These are phyloP conservation scores for Physocladia obscura DNA, from an alignment of 192 early-diverging fungal species.

Conservation along the genomic window DNA sequence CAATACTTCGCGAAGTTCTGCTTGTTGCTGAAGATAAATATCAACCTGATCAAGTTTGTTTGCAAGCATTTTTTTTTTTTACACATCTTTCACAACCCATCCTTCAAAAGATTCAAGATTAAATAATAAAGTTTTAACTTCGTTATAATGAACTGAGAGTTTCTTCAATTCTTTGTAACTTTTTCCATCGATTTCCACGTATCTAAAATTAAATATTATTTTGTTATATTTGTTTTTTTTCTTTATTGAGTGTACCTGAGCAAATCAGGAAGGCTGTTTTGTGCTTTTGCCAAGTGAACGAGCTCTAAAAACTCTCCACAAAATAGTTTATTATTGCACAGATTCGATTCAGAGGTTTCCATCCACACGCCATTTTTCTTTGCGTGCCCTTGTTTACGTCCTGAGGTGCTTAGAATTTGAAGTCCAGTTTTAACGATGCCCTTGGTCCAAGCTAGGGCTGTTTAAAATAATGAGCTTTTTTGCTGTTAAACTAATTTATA, in stretches of 20 bases:
- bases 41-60: slow-evolving; percentile 11
- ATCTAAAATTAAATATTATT: neutral
- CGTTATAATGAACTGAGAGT: neutral
- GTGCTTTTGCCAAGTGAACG: neutral
- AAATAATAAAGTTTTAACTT: slow-evolving; percentile 4
- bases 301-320: neutral
- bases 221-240: neutral
- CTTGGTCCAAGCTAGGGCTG: slow-evolving; percentile 7
- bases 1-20: neutral
- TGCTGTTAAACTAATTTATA: neutral
- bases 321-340: slow-evolving; percentile 7
- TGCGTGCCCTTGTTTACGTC: slow-evolving; percentile 19
- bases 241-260: neutral
- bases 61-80: neutral
- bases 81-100: slow-evolving; percentile 25
- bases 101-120: slow-evolving; percentile 10
- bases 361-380: slow-evolving; percentile 15
- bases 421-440: neutral
- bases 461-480: neutral
- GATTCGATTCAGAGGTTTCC: neutral
- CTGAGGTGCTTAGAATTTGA: slow-evolving; percentile 1
- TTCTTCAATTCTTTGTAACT: slow-evolving; percentile 4
- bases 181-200: neutral
- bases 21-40: slow-evolving; percentile 9
- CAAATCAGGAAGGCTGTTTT: neutral